Evolutionary conservation across 2,329 filamentous ascomycete species (phyloP).

Genomic region (Alternaria incomplexa): DNA sequence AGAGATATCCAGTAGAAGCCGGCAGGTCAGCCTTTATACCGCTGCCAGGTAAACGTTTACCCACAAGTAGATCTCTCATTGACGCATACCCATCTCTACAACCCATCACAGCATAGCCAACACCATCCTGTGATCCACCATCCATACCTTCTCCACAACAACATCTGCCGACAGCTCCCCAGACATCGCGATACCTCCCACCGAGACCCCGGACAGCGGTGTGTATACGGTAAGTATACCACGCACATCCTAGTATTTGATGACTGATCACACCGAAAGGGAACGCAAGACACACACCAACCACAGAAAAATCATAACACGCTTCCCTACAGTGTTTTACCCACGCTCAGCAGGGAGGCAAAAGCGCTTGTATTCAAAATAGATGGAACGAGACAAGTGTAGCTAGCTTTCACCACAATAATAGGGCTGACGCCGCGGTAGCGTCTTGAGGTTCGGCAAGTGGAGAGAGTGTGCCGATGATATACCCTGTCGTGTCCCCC

Average conservation of each 20-base stretch:
- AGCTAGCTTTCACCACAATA: background rate
- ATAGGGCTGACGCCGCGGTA: background rate
- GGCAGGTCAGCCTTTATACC: background rate
- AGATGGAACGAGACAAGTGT: too few species aligned
- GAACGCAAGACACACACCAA: too few species aligned
- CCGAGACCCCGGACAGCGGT: too few species aligned
- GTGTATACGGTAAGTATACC: too few species aligned
- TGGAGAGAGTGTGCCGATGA: background rate
- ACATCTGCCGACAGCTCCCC: background rate
- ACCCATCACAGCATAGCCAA: background rate
- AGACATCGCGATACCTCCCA: background rate
- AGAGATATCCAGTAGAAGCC: background rate
- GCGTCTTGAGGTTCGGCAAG: background rate
- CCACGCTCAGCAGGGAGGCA: too few species aligned
- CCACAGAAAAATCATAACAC: too few species aligned
- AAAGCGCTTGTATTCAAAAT: too few species aligned
- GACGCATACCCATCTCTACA: background rate
- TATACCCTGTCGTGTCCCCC: background rate
- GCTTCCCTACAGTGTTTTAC: too few species aligned
- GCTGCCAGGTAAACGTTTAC: background rate
- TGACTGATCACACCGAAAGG: too few species aligned
- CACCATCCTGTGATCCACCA: background rate
- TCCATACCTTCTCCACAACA: background rate
- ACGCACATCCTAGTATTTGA: too few species aligned
- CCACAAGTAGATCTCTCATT: background rate